phyloP scores from a whole-genome alignment of 2,329 filamentous ascomycete genomes.

The Aspergillus udagawae region DNA sequence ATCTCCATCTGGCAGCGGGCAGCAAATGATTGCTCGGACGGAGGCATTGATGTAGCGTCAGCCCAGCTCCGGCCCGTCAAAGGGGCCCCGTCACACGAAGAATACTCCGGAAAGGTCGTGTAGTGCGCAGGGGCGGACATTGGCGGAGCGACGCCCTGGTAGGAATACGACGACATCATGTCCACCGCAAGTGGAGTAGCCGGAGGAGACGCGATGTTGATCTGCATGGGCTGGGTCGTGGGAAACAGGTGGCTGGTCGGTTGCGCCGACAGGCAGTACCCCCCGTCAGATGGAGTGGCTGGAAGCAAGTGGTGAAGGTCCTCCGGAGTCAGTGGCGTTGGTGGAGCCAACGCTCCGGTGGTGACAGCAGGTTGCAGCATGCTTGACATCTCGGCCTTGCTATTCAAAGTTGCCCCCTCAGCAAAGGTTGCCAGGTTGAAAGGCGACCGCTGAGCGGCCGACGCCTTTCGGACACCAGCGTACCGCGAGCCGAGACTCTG shows the following conservation, averaged over 20 bases:
- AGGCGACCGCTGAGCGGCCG: slow-evolving; percentile 45
- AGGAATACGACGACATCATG: slow-evolving; percentile 36
- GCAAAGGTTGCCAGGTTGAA: slow-evolving; percentile 43
- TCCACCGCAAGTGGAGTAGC: slow-evolving; percentile 39
- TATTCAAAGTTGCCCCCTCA: slow-evolving; percentile 37
- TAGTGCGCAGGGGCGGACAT: slow-evolving; percentile 44
- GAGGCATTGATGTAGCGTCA: slow-evolving; percentile 37
- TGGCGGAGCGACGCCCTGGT: slow-evolving; percentile 35
- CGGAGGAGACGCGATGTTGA: slow-evolving; percentile 42
- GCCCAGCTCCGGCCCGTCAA: slow-evolving; percentile 41
- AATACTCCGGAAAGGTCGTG: slow-evolving; percentile 40
- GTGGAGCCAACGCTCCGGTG: slow-evolving; percentile 35
- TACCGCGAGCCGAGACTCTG: slow-evolving; percentile 44
- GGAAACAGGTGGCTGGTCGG: slow-evolving; percentile 34
- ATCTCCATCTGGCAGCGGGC: slow-evolving; percentile 30
- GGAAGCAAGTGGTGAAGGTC: slow-evolving; percentile 40
- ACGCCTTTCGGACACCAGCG: slow-evolving; percentile 45
- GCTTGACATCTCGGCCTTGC: slow-evolving; percentile 31
- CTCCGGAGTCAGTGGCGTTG: slow-evolving; percentile 42
- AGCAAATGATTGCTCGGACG: slow-evolving; percentile 37
- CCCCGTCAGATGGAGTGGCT: slow-evolving; percentile 34
- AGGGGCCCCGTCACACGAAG: slow-evolving; percentile 33
- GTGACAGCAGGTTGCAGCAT: slow-evolving; percentile 34
- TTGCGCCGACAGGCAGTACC: slow-evolving; percentile 35
- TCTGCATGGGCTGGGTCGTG: slow-evolving; percentile 37